phyloP scores from a whole-genome alignment of 805 yeast species.

The Metschnikowia kunwiensis region DNA sequence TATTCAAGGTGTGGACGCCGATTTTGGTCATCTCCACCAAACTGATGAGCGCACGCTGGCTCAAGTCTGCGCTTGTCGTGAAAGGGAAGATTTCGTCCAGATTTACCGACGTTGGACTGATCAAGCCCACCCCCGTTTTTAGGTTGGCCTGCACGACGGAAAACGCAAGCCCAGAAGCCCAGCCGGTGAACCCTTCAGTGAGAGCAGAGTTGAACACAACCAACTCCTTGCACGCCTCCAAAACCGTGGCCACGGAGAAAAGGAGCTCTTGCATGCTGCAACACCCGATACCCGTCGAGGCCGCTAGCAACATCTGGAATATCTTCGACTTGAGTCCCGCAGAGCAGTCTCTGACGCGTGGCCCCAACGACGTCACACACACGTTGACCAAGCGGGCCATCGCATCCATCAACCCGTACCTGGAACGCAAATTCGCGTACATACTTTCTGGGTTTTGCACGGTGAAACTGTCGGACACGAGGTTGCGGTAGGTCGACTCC shows the following conservation, averaged over 20 bases:
- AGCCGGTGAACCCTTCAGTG: constrained; percentile 30
- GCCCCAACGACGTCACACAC: constrained; percentile 38
- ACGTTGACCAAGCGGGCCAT: constrained; percentile 27
- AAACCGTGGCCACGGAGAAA: constrained; percentile 23
- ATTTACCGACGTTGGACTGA: constrained; percentile 37
- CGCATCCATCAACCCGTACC: constrained; percentile 27
- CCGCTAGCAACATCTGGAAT: constrained; percentile 27
- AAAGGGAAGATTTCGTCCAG: constrained; percentile 43
- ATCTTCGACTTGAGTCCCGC: constrained; percentile 21
- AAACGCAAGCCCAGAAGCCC: constrained; percentile 27
- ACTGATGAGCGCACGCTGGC: constrained; percentile 50
- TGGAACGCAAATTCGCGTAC: constrained; percentile 36
- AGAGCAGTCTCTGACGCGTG: constrained; percentile 28
- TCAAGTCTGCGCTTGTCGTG: constrained; percentile 39
- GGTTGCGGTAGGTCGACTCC: constrained; percentile 24
- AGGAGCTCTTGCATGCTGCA: constrained; percentile 26
- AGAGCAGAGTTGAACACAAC: constrained; percentile 38
- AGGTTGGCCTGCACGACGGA: constrained; percentile 32
- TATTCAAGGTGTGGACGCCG: constrained; percentile 28
- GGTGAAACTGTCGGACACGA: constrained; percentile 38
- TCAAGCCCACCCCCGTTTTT: constrained; percentile 32
- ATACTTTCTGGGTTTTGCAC: constrained; percentile 32
- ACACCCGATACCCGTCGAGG: constrained; percentile 34
- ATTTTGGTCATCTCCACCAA: constrained; percentile 49
- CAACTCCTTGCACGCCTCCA: constrained; percentile 34